Evolutionary conservation across 352 stramenopile genomes (phyloP).

Genomic region (Pythium folliculosum): DNA sequence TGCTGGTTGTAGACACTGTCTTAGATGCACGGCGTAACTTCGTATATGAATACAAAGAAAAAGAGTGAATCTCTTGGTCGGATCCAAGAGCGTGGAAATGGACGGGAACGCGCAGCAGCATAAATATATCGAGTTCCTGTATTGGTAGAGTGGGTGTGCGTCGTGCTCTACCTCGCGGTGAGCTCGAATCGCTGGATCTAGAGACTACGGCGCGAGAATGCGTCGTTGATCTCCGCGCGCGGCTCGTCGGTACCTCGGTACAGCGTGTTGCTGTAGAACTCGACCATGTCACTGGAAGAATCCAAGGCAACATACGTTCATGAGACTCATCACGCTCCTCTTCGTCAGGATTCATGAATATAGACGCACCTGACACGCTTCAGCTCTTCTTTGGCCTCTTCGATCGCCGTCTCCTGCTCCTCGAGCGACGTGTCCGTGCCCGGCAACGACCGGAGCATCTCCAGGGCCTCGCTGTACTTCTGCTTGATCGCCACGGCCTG

Average conservation of each 20-base stretch:
- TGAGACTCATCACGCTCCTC: background rate
- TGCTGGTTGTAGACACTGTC: conserved; percentile 5
- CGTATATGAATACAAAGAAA: background rate
- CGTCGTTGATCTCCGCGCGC: conserved; percentile 82
- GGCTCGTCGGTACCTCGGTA: conserved; percentile 84
- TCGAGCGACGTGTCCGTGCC: conserved; percentile 79
- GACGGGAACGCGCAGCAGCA: background rate
- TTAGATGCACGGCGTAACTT: background rate
- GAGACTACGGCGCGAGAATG: conserved; percentile 80
- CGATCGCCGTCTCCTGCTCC: conserved; percentile 74
- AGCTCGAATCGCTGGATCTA: conserved; percentile 29
- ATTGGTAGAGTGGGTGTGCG: background rate
- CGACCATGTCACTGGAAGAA: conserved; percentile 77
- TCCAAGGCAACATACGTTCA: background rate
- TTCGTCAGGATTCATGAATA: background rate
- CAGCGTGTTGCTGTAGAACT: conserved; percentile 86
- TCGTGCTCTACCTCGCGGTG: no score
- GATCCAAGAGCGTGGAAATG: no score
- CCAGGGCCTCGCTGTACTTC: conserved; percentile 71
- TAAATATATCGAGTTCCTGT: conserved; percentile 5
- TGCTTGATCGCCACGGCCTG: conserved; percentile 76
- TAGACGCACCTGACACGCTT: conserved; percentile 67
- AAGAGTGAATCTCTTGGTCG: no score
- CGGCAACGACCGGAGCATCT: conserved; percentile 66
- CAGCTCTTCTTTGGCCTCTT: conserved; percentile 65